These are phyloP conservation scores for Colletotrichum godetiae DNA, from an alignment of 2,329 filamentous ascomycete species.

Conservation along the genomic window DNA sequence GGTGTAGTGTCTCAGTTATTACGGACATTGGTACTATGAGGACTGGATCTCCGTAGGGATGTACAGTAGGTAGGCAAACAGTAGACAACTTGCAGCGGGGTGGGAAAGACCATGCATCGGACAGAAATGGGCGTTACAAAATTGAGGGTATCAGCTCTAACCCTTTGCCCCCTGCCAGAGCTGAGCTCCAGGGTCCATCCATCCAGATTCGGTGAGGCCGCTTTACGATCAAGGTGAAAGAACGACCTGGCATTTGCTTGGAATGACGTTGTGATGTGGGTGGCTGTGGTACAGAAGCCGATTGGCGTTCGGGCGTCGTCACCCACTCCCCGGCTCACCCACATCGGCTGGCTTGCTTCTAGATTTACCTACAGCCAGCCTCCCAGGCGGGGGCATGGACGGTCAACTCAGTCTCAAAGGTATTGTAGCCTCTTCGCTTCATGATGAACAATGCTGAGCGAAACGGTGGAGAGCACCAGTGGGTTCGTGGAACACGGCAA, in stretches of 20 bases:
- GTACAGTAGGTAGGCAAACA: not conserved
- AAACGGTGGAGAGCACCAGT: not conserved
- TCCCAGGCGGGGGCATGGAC: not conserved
- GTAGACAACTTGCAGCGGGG: not conserved
- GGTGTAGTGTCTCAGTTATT: constrained; percentile 19
- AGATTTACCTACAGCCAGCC: not conserved
- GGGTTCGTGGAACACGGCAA: constrained; percentile 9
- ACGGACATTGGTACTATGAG: not conserved
- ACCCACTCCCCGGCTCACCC: not conserved
- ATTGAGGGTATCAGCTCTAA: not conserved
- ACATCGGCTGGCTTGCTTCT: constrained; percentile 12
- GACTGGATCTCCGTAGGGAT: not conserved
- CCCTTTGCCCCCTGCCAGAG: not conserved
- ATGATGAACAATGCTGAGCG: not conserved
- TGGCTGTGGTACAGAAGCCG: constrained; percentile 23
- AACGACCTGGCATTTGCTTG: not conserved
- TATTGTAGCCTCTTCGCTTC: not conserved
- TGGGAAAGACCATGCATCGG: not conserved
- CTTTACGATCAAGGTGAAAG: constrained; percentile 4
- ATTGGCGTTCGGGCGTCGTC: constrained; percentile 20
- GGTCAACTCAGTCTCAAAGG: not conserved
- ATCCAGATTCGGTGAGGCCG: constrained; percentile 7
- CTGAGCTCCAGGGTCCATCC: constrained; percentile 21
- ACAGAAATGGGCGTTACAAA: not conserved
- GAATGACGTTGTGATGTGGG: constrained; percentile 18